Conservation (phyloP, 208 protist species). For the Acanthamoeba royreba region DNA sequence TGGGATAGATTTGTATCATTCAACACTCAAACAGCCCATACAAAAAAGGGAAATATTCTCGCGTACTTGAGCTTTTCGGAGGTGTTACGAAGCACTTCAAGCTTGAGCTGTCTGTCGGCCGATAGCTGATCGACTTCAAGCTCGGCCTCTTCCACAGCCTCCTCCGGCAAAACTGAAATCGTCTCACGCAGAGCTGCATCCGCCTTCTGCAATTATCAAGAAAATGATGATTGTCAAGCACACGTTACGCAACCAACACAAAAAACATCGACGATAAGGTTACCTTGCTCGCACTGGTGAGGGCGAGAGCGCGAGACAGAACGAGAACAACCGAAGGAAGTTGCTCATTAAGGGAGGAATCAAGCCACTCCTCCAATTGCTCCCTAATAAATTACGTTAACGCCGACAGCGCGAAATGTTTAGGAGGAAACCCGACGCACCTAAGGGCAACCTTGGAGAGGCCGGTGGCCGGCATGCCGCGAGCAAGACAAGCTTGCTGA, state of each 20-base stretch:
- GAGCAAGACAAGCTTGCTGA: background rate
- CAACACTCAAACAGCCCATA: no score
- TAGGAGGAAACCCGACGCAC: background rate
- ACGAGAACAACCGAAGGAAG: slow-evolving; percentile 63
- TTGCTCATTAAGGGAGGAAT: slow-evolving; percentile 63
- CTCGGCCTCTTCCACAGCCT: slow-evolving; percentile 32
- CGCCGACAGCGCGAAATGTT: background rate
- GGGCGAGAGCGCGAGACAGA: slow-evolving; percentile 61
- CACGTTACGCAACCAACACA: no score
- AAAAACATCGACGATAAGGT: no score
- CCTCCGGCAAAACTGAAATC: slow-evolving; percentile 23
- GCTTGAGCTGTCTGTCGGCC: background rate
- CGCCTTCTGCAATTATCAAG: background rate
- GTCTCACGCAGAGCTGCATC: slow-evolving; percentile 26
- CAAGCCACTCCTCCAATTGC: slow-evolving; percentile 65
- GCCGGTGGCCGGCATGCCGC: slow-evolving; percentile 25
- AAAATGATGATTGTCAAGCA: background rate
- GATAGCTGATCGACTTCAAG: background rate
- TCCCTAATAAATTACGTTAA: background rate
- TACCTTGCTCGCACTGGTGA: background rate
- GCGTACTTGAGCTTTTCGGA: background rate
- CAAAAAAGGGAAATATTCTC: no score
- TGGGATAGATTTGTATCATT: no score
- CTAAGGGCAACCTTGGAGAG: slow-evolving; percentile 28
- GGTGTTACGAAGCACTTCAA: slow-evolving; percentile 25